These are phyloP conservation scores for Garcia nutans DNA, from an alignment of 345 rosid genomes.

Conservation along the genomic window DNA sequence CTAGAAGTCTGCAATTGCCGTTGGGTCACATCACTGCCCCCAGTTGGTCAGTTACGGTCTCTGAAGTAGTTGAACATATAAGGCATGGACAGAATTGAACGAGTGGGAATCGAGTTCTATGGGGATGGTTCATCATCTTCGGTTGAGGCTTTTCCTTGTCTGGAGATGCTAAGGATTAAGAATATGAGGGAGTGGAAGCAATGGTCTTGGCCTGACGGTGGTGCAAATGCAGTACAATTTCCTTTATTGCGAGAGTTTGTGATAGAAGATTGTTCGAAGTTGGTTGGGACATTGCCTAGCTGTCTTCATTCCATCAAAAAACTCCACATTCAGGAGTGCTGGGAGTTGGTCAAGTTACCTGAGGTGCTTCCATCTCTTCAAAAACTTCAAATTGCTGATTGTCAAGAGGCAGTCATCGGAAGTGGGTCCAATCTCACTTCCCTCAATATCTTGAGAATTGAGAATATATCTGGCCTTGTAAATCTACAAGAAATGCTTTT, in stretches of 20 bases:
- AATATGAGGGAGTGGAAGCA: constrained; percentile 16
- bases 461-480: not conserved
- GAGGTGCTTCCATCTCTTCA: not conserved
- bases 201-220: constrained; percentile 1
- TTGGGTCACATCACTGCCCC: not conserved
- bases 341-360: not conserved
- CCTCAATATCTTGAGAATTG: constrained; percentile 5
- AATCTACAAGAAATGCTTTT: not conserved
- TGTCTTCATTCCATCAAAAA: not conserved
- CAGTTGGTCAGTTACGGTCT: not conserved
- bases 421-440: constrained; percentile 1
- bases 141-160: not conserved
- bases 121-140: not conserved
- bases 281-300: not conserved
- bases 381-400: not conserved
- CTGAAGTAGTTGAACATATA: not conserved
- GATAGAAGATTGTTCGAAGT: not conserved
- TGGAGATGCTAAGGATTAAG: constrained; percentile 11
- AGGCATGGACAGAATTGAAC: not conserved
- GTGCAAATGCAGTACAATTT: not conserved
- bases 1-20: not conserved
- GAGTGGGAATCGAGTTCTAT: constrained; percentile 13
- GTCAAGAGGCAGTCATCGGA: not conserved
- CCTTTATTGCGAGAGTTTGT: not conserved
- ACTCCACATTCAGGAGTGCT: not conserved